Evolutionary conservation across 2,329 filamentous ascomycete species (phyloP).

Genomic region (Botrytis porri): DNA sequence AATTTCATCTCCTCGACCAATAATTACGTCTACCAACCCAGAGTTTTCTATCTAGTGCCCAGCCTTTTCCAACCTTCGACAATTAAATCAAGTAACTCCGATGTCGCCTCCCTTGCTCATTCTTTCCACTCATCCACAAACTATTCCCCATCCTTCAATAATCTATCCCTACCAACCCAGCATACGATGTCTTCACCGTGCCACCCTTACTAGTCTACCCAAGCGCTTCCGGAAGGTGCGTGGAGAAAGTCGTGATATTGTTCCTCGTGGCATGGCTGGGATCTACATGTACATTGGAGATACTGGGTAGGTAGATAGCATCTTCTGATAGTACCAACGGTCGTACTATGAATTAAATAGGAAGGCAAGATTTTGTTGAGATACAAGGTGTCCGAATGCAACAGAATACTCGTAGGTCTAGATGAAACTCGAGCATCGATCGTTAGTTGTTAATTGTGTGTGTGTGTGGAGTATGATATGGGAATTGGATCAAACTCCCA

Average conservation of each 20-base stretch:
- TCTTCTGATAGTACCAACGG: neutral
- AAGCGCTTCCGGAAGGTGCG: slow-evolving; percentile 8
- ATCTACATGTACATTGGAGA: neutral
- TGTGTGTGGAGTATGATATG: neutral
- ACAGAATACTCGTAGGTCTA: neutral
- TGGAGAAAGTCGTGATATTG: slow-evolving; percentile 1
- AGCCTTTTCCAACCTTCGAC: neutral
- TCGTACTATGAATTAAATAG: slow-evolving; percentile 1
- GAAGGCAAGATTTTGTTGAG: neutral
- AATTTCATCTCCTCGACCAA: neutral
- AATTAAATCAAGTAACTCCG: neutral
- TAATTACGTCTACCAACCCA: neutral
- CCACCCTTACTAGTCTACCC: slow-evolving; percentile 2
- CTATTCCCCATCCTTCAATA: neutral
- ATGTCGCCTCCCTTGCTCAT: slow-evolving; percentile 5
- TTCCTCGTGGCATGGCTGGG: slow-evolving; percentile 2
- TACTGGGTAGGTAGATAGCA: neutral
- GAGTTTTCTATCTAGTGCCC: neutral
- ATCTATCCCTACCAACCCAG: neutral
- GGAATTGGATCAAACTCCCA: neutral
- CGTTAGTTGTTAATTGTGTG: neutral
- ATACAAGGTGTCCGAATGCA: neutral
- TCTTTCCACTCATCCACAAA: neutral
- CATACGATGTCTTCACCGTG: neutral
- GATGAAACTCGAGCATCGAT: neutral